These are phyloP conservation scores for Heteromeles arbutifolia DNA, from an alignment of 306 rosid genomes.

Conservation along the genomic window DNA sequence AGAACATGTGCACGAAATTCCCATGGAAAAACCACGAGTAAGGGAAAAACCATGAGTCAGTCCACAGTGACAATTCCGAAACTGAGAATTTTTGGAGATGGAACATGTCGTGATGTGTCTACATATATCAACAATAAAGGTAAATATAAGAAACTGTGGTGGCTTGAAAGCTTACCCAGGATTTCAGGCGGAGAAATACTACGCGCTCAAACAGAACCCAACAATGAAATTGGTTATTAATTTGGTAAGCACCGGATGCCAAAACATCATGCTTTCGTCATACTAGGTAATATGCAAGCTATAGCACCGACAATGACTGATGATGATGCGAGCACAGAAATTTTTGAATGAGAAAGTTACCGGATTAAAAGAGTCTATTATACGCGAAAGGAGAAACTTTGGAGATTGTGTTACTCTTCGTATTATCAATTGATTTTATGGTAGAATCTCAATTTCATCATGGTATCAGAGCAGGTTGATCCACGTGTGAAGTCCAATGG, in stretches of 20 bases:
- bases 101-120: not conserved
- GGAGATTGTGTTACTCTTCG: too few species aligned
- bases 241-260: not conserved
- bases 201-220: not conserved
- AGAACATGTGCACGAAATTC: not conserved
- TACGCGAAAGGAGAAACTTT: too few species aligned
- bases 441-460: too few species aligned
- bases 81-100: too few species aligned
- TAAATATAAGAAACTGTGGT: not conserved
- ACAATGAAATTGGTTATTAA: not conserved
- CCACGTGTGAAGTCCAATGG: too few species aligned
- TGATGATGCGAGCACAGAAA: not conserved
- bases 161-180: not conserved
- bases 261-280: not conserved
- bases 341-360: not conserved
- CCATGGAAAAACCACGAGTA: not conserved
- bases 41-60: not conserved
- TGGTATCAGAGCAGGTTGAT: too few species aligned
- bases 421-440: too few species aligned
- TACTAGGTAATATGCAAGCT: too few species aligned
- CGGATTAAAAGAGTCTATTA: too few species aligned
- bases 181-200: not conserved
- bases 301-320: not conserved
- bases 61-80: not conserved
- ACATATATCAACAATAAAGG: too few species aligned